Base-by-base conservation (phyloP, 2,329 filamentous ascomycete genomes). In the Aspergillus sclerotialis region DNA sequence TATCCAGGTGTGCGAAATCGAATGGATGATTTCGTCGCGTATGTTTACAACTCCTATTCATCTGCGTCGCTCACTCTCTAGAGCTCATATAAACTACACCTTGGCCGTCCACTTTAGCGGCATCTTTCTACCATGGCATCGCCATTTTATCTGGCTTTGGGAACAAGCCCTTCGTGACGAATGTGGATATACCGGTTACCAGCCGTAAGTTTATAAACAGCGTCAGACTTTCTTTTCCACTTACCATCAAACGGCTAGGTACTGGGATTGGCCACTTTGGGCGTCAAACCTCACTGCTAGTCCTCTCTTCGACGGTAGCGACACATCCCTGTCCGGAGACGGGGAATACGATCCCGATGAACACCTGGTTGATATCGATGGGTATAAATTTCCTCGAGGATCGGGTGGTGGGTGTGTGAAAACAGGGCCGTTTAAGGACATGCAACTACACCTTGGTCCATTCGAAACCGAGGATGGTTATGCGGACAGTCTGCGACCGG, bases 251-350 rank as follows among this genome's bases (percentile, higher is more conserved):
- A 14, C 1, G 5, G 11, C 9, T 28, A 55, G 55, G 7, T 72
- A 71, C 48, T 67, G 65, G 63, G 59, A 70, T 45, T 71, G 67
- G 65, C 48, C 57, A 4, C 52, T 60, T 15, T 63, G 54, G 35
- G 61, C 60, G 11, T 43, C 46, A 15, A 51, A 58, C 11, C 50
- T 64, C 11, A 38, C 49, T 14, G 61, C 50, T 41, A 70, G 66
- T 3, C 56, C 68, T 7, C 51, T 72, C 35, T 70, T 70, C 37
- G 67, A 73, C 44, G 68, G 70, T 13, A 65, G 59, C 34, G 61
- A 54, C 3, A 55, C 52, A 10, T 66, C 61, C 27, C 57, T 73
- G 43, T 58, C 58, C 3, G 68, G 70, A 5, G 63, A 70, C 40
- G 68, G 69, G 2, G 58, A 44, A 16, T 56, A 56, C 30, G 48